These are phyloP conservation scores for Nakazawaea wyomingensis DNA, from an alignment of 805 yeast genomes.

Conservation along the genomic window DNA sequence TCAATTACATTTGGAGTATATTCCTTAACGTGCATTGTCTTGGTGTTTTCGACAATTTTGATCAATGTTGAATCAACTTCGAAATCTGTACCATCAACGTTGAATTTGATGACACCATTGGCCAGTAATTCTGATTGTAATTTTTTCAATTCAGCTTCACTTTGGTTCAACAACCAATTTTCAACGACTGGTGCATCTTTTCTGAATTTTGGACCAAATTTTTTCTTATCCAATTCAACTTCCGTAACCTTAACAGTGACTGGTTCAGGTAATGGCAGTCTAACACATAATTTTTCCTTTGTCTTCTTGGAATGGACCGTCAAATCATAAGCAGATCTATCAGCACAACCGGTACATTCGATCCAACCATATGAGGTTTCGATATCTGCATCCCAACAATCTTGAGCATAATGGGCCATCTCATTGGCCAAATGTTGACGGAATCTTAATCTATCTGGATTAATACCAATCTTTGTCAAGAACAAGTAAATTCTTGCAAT, in stretches of 20 bases:
- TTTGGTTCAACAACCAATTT: conserved; percentile 65
- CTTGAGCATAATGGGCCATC: conserved; percentile 99
- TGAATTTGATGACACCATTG: conserved; percentile 60
- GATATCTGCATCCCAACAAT: conserved; percentile 99
- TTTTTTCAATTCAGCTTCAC: conserved; percentile 80
- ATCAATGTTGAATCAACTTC: conserved; percentile 73
- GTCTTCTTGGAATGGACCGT: conserved; percentile 94
- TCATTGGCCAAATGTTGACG: conserved; percentile 98
- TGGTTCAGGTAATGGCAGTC: conserved; percentile 86
- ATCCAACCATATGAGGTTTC: conserved; percentile 98
- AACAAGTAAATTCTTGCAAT: conserved; percentile 88
- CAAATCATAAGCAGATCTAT: conserved; percentile 96
- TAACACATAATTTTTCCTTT: conserved; percentile 89
- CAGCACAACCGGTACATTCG: conserved; percentile 99
- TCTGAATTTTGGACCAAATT: conserved; percentile 97
- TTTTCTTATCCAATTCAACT: conserved; percentile 85
- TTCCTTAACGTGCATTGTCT: conserved; percentile 89
- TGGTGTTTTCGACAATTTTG: conserved; percentile 69
- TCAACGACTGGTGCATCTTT: conserved; percentile 94
- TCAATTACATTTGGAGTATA: conserved; percentile 96
- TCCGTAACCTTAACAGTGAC: conserved; percentile 76
- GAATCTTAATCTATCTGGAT: conserved; percentile 78
- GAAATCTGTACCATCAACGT: conserved; percentile 60
- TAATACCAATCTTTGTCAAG: conserved; percentile 85
- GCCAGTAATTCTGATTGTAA: conserved; percentile 62